Evolutionary conservation across 75 land plant species (phyloP).

Genomic region (Ceratopteris richardii): DNA sequence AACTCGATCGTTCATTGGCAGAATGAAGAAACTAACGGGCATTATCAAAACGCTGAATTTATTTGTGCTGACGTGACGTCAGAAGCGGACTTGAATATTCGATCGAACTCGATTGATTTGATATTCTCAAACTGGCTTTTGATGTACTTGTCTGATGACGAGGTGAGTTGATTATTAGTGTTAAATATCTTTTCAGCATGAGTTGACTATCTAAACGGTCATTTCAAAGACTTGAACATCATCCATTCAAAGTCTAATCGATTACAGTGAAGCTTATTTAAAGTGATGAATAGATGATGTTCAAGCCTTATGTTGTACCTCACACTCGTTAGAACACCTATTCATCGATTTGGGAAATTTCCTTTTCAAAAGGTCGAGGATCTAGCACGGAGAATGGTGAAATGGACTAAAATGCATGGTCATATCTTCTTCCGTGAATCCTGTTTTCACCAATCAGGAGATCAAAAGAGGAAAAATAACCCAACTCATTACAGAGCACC

Average conservation of each 20-base stretch:
- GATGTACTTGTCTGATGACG: slow-evolving; percentile 93
- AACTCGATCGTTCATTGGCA: slow-evolving; percentile 20
- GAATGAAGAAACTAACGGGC: slow-evolving; percentile 79
- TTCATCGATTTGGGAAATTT: not conserved
- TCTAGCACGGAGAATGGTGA: slow-evolving; percentile 57
- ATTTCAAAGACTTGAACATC: no score
- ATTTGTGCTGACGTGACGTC: slow-evolving; percentile 98
- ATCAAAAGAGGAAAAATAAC: slow-evolving; percentile 69
- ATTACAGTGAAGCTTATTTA: no score
- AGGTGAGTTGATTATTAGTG: slow-evolving; percentile 44
- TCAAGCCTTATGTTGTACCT: no score
- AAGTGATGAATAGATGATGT: no score
- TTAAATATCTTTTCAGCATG: no score
- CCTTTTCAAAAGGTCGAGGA: slow-evolving; percentile 44
- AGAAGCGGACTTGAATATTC: slow-evolving; percentile 39
- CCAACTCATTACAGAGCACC: slow-evolving; percentile 96
- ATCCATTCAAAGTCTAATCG: no score
- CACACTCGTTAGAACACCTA: not conserved
- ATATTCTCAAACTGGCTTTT: slow-evolving; percentile 98
- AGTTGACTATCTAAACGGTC: no score
- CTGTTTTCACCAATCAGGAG: slow-evolving; percentile 98
- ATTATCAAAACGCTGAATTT: slow-evolving; percentile 61
- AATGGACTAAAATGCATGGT: slow-evolving; percentile 87
- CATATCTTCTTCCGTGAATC: slow-evolving; percentile 92
- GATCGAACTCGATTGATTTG: slow-evolving; percentile 58